Evolutionary conservation across 495 filamentous ascomycete genomes (phyloP).

Genomic region (Aspergillus sclerotioniger): DNA sequence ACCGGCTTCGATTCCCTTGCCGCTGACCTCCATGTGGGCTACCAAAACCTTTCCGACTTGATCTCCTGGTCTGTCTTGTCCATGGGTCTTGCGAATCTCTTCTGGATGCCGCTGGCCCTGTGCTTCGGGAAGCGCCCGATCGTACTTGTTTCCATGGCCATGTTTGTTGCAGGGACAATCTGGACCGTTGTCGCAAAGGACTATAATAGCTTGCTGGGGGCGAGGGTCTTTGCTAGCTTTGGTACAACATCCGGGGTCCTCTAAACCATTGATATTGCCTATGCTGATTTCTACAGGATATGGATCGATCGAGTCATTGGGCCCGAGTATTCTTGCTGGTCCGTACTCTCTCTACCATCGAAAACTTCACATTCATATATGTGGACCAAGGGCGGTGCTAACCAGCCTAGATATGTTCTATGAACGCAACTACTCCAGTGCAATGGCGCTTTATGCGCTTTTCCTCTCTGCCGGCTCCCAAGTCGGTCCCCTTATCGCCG

Average conservation of each 20-base stretch:
- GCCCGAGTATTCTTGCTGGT: conserved; percentile 39
- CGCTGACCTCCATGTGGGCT: conserved; percentile 26
- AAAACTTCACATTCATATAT: no score
- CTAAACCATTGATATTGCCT: background rate
- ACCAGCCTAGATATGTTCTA: conserved; percentile 31
- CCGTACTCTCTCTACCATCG: background rate
- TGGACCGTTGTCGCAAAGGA: conserved; percentile 32
- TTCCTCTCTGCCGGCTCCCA: conserved; percentile 38
- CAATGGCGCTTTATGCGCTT: conserved; percentile 39
- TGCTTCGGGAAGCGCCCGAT: conserved; percentile 48
- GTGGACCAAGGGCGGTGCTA: background rate
- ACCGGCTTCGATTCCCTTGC: conserved; percentile 37
- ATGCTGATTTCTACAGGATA: conserved; percentile 19
- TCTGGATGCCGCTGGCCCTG: conserved; percentile 52
- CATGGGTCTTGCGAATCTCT: conserved; percentile 39
- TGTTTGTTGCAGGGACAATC: conserved; percentile 37
- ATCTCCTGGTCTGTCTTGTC: conserved; percentile 36
- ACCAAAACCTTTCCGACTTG: conserved; percentile 25
- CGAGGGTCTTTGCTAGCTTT: conserved; percentile 35
- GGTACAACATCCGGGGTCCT: conserved; percentile 12
- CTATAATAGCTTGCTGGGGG: conserved; percentile 28
- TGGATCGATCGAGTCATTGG: conserved; percentile 37
- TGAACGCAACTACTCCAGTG: conserved; percentile 39
- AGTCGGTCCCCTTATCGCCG: conserved; percentile 32
- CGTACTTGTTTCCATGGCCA: conserved; percentile 40